Conservation (phyloP, 768 basidiomycete species). For the Pilatotrama ljubarskyi region DNA sequence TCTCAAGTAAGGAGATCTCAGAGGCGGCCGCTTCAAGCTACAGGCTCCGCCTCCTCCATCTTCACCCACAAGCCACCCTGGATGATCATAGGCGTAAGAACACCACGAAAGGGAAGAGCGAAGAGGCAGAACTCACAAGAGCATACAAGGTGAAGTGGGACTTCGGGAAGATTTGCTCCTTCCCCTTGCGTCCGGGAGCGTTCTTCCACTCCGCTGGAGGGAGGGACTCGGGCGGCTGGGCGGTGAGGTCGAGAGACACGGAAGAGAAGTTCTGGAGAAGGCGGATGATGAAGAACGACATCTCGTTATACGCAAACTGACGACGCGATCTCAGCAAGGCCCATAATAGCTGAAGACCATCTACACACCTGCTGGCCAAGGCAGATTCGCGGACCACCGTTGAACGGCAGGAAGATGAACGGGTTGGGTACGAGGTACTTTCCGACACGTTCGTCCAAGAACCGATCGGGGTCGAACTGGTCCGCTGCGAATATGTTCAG, state of each 20-base stretch:
- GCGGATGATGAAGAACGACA: conserved; percentile 62
- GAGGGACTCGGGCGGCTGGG: conserved; percentile 39
- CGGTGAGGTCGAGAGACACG: conserved; percentile 46
- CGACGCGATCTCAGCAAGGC: background rate
- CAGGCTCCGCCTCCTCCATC: conserved; percentile 15
- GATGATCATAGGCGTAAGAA: background rate
- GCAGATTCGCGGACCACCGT: conserved; percentile 28
- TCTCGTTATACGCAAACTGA: conserved; percentile 67
- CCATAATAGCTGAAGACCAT: background rate
- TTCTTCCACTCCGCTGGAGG: conserved; percentile 55
- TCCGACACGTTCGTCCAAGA: conserved; percentile 62
- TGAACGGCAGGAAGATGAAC: conserved; percentile 59
- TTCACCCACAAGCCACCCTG: conserved; percentile 31
- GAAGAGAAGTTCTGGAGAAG: conserved; percentile 55
- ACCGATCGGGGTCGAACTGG: conserved; percentile 72
- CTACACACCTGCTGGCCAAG: conserved; percentile 27
- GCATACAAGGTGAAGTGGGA: conserved; percentile 11
- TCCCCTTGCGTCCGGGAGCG: conserved; percentile 40
- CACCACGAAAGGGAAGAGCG: background rate
- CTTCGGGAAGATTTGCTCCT: conserved; percentile 36
- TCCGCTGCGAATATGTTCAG: conserved; percentile 47
- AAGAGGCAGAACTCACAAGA: background rate
- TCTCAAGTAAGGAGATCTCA: no score
- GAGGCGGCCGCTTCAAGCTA: background rate
- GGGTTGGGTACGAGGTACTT: conserved; percentile 63